Base-by-base conservation (phyloP, 176 grass and related monocot genomes). In the Musa acuminata region DNA sequence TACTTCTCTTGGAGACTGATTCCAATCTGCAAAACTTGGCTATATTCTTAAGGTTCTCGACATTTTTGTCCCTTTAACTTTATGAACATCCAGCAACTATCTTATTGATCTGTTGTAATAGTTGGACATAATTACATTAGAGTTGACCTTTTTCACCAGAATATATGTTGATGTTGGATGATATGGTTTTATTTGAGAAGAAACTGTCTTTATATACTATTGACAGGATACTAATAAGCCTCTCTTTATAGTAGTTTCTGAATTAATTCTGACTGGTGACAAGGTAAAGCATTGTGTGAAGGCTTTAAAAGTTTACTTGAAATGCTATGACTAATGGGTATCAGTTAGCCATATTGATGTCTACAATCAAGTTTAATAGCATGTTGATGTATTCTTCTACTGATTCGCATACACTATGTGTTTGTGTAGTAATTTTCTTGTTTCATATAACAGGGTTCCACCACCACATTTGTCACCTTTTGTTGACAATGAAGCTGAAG, bases 391-490 rank as follows among this genome's bases (percentile, higher is more conserved):
- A 49, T 51, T 1, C 35, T 70, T 69, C 22, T 48, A 48, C 8
- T 50, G n/a, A n/a, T 69, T 49, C 0, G 14, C 24, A 8, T 69
- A 49, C 17, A 13, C 1, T 16, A 55, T 27, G 55, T 10, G 17
- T 23, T 12, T 62, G 8, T 52, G 4, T 6, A 43, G 35, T 43
- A 43, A 43, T 13, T 29, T 64, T 49, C 13, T 67, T 71, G 11
- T 85, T 10, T 65, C 69, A 52, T 88, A 78, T 80, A 5, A 43
- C 78, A 99, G 95, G 79, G 84, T 91, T 63, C 90, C 95, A 71
- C 95, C 95, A 67, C 90, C 95, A 62, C 95, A 99, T 91, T 76
- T 94, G 74, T 99, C 95, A 73, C 95, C 95, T 73, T 99, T 99
- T 84, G 88, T 99, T 68, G 95, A 99, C 82, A 88, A 99, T 62